Conservation (phyloP, 805 yeast genomes). For the Vanderwaltozyma yarrowii region DNA sequence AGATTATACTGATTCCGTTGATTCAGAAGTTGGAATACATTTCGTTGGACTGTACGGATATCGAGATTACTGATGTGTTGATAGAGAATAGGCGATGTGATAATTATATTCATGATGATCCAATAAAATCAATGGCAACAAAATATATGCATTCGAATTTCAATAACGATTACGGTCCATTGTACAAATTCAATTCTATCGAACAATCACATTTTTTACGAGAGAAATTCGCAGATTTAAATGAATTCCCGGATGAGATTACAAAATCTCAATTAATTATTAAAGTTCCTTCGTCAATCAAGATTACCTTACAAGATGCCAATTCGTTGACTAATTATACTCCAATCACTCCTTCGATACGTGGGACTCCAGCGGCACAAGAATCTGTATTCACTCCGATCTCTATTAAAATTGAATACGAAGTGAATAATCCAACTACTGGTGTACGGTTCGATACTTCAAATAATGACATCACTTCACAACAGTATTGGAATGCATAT, state of each 20-base stretch:
- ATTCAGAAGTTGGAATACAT: conserved; percentile 45
- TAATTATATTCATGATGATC: conserved; percentile 26
- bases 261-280: conserved; percentile 24
- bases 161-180: conserved; percentile 5
- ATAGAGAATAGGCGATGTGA: conserved; percentile 48
- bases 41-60: conserved; percentile 71
- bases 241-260: conserved; percentile 21
- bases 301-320: conserved; percentile 48
- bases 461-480: conserved; percentile 26
- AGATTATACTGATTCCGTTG: conserved; percentile 69
- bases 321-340: conserved; percentile 30
- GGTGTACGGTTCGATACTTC: conserved; percentile 63
- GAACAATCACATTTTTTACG: conserved; percentile 28
- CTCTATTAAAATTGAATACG: conserved; percentile 57
- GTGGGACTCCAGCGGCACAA: conserved; percentile 30
- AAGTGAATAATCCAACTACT: conserved; percentile 50
- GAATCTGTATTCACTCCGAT: conserved; percentile 64
- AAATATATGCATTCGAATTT: conserved; percentile 6
- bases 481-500: conserved; percentile 68
- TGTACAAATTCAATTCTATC: conserved; percentile 19
- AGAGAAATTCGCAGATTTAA: conserved; percentile 23
- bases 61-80: conserved; percentile 50
- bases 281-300: conserved; percentile 32
- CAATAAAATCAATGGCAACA: conserved; percentile 10
- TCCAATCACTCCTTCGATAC: conserved; percentile 33